These are phyloP conservation scores for Arabidopsis lyrata DNA, from an alignment of 441 rosid genomes.

Conservation along the genomic window DNA sequence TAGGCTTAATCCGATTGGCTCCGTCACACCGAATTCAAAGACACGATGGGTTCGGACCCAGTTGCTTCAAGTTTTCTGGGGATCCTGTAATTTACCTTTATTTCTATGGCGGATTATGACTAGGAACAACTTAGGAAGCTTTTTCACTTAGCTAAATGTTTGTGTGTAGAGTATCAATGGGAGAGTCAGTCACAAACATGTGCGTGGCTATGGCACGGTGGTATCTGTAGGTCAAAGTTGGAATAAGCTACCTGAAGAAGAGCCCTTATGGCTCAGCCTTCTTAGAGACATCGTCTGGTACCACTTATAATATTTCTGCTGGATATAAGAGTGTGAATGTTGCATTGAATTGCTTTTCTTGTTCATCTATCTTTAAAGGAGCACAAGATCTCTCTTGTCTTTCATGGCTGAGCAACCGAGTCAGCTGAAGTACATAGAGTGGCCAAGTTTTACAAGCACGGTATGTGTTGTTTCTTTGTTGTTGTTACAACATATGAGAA, in stretches of 20 bases:
- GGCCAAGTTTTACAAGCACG: constrained; percentile 84
- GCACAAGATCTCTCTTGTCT: constrained; percentile 48
- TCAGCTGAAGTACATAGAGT: constrained; percentile 82
- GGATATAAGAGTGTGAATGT: background rate
- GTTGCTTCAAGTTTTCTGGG: constrained; percentile 17
- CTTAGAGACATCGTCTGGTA: constrained; percentile 64
- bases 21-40: constrained; percentile 19
- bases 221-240: constrained; percentile 43
- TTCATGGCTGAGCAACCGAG: constrained; percentile 67
- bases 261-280: constrained; percentile 60
- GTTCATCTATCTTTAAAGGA: constrained; percentile 45
- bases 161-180: constrained; percentile 31
- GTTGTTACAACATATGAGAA: background rate
- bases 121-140: background rate
- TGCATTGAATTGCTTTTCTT: constrained; percentile 17
- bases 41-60: constrained; percentile 18
- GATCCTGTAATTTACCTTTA: constrained; percentile 15
- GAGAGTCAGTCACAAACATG: constrained; percentile 32
- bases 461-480: constrained; percentile 47
- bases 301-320: background rate
- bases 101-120: background rate
- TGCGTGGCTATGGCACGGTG: constrained; percentile 20
- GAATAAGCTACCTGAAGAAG: constrained; percentile 44
- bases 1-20: constrained; percentile 34
- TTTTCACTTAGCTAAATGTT: background rate